These are phyloP conservation scores for Perkinsus olseni DNA, from an alignment of 169 alveolate species.

Conservation along the genomic window DNA sequence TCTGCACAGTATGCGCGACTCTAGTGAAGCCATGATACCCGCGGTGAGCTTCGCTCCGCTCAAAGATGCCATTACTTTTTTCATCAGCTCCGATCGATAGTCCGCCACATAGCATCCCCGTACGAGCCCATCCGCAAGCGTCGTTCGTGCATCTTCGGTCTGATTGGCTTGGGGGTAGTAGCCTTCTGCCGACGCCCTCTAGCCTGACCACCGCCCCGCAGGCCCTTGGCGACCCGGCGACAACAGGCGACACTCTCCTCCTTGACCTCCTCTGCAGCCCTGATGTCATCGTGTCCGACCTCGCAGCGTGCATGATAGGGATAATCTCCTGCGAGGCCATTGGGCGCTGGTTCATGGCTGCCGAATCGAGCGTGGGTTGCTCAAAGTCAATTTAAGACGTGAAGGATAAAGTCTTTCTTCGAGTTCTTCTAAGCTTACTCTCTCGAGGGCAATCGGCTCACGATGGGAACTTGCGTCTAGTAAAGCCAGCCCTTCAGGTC, in stretches of 20 bases:
- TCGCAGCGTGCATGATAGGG: not conserved
- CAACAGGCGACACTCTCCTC: not conserved
- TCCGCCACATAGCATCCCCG: not conserved
- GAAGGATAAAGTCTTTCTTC: no score
- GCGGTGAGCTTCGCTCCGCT: not conserved
- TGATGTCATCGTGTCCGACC: not conserved
- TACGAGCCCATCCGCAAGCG: slow-evolving; percentile 1
- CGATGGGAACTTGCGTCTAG: no score
- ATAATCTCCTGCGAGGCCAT: not conserved
- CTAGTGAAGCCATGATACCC: not conserved
- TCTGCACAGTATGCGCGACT: not conserved
- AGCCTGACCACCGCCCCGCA: not conserved
- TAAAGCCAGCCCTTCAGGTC: not conserved
- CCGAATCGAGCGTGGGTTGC: not conserved
- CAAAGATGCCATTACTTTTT: not conserved
- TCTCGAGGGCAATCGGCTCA: no score
- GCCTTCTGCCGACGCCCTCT: not conserved
- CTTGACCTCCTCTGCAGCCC: not conserved
- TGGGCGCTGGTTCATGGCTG: not conserved
- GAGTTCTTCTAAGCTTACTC: no score
- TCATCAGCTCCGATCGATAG: not conserved
- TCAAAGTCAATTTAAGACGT: no score
- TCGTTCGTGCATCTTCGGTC: not conserved
- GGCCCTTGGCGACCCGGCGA: not conserved
- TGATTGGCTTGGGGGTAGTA: not conserved